Evolutionary conservation across 768 basidiomycete genomes (phyloP).

Genomic region (Sistotremastrum niveocremeum): DNA sequence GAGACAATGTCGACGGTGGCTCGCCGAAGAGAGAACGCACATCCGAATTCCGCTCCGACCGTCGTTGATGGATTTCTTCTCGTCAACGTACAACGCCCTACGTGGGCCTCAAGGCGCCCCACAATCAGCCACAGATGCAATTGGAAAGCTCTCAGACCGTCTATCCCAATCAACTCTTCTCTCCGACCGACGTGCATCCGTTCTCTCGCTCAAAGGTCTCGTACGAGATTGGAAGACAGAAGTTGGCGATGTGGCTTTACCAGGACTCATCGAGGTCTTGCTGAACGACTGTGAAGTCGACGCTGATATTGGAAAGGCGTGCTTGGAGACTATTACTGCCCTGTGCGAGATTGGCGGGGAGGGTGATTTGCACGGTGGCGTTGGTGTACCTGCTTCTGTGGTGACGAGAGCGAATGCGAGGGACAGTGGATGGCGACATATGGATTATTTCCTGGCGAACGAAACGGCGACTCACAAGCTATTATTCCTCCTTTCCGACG

Average conservation of each 20-base stretch:
- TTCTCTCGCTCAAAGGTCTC: slow-evolving; percentile 89
- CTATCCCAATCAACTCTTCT: slow-evolving; percentile 82
- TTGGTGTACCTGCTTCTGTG: slow-evolving; percentile 9
- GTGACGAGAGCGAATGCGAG: slow-evolving; percentile 22
- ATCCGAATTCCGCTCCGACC: neutral
- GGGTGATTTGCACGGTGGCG: neutral
- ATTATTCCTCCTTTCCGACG: slow-evolving; percentile 62
- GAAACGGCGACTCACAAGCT: slow-evolving; percentile 64
- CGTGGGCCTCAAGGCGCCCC: slow-evolving; percentile 73
- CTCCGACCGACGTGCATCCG: slow-evolving; percentile 84
- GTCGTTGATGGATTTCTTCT: slow-evolving; percentile 62
- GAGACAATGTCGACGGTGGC: too few relatives aligned
- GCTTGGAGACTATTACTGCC: slow-evolving; percentile 74
- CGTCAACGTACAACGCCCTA: slow-evolving; percentile 74
- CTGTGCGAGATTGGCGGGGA: slow-evolving; percentile 71
- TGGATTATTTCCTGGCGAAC: slow-evolving; percentile 61
- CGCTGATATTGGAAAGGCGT: slow-evolving; percentile 83
- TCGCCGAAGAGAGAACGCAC: neutral
- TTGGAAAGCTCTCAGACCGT: slow-evolving; percentile 76
- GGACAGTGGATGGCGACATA: slow-evolving; percentile 74
- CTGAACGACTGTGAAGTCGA: slow-evolving; percentile 85
- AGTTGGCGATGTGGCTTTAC: slow-evolving; percentile 66
- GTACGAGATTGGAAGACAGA: slow-evolving; percentile 83
- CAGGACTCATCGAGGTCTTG: slow-evolving; percentile 67
- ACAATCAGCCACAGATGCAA: slow-evolving; percentile 76